Evolutionary conservation across 2,329 filamentous ascomycete species (phyloP).

Genomic region (Fusarium goolgardi): DNA sequence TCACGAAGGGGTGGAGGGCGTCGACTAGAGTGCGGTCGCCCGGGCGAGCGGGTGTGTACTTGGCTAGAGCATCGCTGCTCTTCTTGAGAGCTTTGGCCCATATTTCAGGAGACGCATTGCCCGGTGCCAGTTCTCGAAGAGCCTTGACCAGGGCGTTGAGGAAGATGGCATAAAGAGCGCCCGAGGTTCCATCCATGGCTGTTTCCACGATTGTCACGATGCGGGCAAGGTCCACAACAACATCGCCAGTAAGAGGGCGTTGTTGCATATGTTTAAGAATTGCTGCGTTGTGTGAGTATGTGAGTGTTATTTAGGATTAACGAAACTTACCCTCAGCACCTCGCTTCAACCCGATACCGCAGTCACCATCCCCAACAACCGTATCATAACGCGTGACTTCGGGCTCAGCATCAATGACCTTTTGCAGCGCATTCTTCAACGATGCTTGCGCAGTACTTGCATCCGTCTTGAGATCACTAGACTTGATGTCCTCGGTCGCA

Average conservation of each 20-base stretch:
- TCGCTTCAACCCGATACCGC: constrained; percentile 85
- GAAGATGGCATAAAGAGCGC: constrained; percentile 81
- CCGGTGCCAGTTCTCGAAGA: constrained; percentile 58
- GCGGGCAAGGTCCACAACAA: constrained; percentile 62
- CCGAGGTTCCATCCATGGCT: constrained; percentile 71
- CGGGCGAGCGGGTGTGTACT: constrained; percentile 88
- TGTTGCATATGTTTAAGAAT: constrained; percentile 62
- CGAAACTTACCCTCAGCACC: constrained; percentile 77
- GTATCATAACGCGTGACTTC: constrained; percentile 81
- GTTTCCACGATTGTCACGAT: constrained; percentile 67
- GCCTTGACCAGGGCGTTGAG: constrained; percentile 83
- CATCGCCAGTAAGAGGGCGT: constrained; percentile 62
- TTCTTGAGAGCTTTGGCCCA: constrained; percentile 76
- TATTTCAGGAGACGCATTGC: constrained; percentile 55
- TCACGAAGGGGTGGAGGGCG: constrained; percentile 87
- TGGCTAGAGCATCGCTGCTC: constrained; percentile 76
- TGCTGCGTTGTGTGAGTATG: constrained; percentile 54
- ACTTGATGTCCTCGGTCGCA: constrained; percentile 50
- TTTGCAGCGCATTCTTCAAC: constrained; percentile 68
- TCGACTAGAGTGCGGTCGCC: constrained; percentile 94
- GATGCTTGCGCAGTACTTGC: constrained; percentile 60
- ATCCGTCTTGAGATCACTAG: constrained; percentile 66
- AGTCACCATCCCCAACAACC: constrained; percentile 90
- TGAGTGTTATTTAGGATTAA: not conserved
- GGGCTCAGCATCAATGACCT: constrained; percentile 73